Evolutionary conservation across 352 stramenopile species (phyloP), one percentile per base, ranked within the genome.

Genomic region (Phytophthora syringae): DNA sequence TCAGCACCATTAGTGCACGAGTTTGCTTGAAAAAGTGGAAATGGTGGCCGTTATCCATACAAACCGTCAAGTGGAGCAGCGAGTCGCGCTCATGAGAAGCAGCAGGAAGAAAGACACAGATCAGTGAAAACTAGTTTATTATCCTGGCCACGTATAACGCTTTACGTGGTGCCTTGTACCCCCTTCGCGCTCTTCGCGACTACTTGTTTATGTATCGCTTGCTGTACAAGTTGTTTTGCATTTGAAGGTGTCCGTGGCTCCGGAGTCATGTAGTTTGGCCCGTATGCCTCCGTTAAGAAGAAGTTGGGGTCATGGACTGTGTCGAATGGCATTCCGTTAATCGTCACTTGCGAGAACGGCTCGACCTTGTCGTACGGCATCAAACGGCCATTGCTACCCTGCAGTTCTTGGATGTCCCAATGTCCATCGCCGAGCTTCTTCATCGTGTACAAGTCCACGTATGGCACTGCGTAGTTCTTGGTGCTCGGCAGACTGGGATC

Each of bases 391-490:
- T 67, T 67, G 27, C 45, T 64, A 0, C 48, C 60, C 30, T 76
- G 48, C 3, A 76, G 44, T 13, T 65, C 69, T 30, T 76, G 48
- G 53, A 84, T 70, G 27, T 71, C 56, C 63, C 63, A 71, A 34
- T 57, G 48, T 9, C 56, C 49, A 22, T 67, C 45, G 22, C 45
- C 54, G 21, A 61, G 56, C n/a, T 64, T 54, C 22, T 43, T 57
- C 49, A 71, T 66, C 32, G 36, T 20, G 59, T 80, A 83, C 50
- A 83, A 24, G 43, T 83, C 75, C 21, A 80, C 59, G 55, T 84
- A 84, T 11, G 75, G 75, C 21, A 70, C 62, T 11, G 52, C 30
- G 47, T 56, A 68, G 27, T 66, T 62, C 36, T 52, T 60, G 9
- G 25, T 65, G 7, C 62, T 48, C 7, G 71, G 54, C 18, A 64